Evolutionary conservation across 2,329 filamentous ascomycete genomes (phyloP).

Genomic region (Xylaria sp.): DNA sequence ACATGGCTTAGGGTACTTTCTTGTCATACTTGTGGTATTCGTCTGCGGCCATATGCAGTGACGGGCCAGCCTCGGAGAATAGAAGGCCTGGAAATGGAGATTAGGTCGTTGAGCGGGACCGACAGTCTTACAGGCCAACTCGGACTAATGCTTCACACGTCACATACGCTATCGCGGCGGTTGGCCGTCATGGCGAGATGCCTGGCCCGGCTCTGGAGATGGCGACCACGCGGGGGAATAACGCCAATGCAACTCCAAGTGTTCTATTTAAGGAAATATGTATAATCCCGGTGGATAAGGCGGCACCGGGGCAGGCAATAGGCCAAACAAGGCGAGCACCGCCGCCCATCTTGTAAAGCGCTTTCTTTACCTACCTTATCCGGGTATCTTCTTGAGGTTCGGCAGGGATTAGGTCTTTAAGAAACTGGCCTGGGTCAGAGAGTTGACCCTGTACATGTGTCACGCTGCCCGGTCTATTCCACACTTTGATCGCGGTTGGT

Average conservation of each 20-base stretch:
- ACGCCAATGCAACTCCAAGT: constrained; percentile 32
- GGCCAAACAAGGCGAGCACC: constrained; percentile 22
- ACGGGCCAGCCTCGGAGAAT: constrained; percentile 21
- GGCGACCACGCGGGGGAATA: constrained; percentile 29
- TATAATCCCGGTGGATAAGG: constrained; percentile 26
- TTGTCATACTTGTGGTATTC: constrained; percentile 19
- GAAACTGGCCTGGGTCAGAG: constrained; percentile 22
- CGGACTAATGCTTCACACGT: constrained; percentile 27
- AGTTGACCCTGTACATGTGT: constrained; percentile 30
- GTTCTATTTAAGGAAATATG: constrained; percentile 37
- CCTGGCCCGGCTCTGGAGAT: constrained; percentile 26
- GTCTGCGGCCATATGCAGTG: constrained; percentile 5
- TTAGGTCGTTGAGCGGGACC: constrained; percentile 23
- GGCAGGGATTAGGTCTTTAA: constrained; percentile 23
- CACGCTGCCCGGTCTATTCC: constrained; percentile 27
- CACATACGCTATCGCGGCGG: constrained; percentile 29
- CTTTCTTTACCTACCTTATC: constrained; percentile 22
- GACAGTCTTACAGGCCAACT: constrained; percentile 20
- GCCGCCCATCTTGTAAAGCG: constrained; percentile 15
- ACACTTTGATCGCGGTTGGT: constrained; percentile 33
- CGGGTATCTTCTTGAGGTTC: constrained; percentile 13
- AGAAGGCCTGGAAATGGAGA: constrained; percentile 23
- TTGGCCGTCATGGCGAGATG: constrained; percentile 27
- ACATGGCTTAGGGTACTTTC: constrained; percentile 9
- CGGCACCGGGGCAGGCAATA: constrained; percentile 30